These are phyloP conservation scores for Stylosanthes scabra DNA, from an alignment of 331 rosid species.

Conservation along the genomic window DNA sequence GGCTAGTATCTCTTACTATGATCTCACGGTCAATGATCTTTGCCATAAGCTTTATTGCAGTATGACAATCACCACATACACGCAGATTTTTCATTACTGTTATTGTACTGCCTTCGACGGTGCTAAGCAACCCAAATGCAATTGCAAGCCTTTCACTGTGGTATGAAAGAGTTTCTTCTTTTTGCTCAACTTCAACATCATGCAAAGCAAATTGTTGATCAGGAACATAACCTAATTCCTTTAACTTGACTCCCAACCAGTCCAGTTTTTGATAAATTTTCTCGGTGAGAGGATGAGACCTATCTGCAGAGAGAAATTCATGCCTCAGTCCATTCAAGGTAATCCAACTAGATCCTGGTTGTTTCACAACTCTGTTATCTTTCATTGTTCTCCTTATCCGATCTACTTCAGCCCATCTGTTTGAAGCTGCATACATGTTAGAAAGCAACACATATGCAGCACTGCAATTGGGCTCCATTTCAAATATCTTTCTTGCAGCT, in stretches of 20 bases:
- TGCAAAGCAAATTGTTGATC: slow-evolving; percentile 61
- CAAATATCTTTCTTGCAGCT: slow-evolving; percentile 57
- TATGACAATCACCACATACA: slow-evolving; percentile 66
- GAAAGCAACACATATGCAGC: slow-evolving; percentile 62
- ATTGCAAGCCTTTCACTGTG: slow-evolving; percentile 67
- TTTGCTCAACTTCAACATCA: slow-evolving; percentile 68
- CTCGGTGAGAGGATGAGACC: slow-evolving; percentile 54
- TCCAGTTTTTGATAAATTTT: slow-evolving; percentile 53
- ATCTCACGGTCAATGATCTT: slow-evolving; percentile 56
- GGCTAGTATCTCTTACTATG: slow-evolving; percentile 64
- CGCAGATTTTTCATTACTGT: slow-evolving; percentile 63
- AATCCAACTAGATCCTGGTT: slow-evolving; percentile 75
- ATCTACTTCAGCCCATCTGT: slow-evolving; percentile 71
- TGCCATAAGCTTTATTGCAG: slow-evolving; percentile 58
- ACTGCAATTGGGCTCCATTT: slow-evolving; percentile 57
- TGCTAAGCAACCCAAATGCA: slow-evolving; percentile 66
- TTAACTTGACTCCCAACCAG: slow-evolving; percentile 60
- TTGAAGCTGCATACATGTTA: slow-evolving; percentile 56
- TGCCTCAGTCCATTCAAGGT: slow-evolving; percentile 56
- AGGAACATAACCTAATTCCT: slow-evolving; percentile 65
- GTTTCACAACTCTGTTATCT: slow-evolving; percentile 56
- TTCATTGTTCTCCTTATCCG: slow-evolving; percentile 61
- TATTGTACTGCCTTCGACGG: slow-evolving; percentile 60
- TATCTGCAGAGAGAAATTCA: slow-evolving; percentile 60
- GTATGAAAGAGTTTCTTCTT: slow-evolving; percentile 53